Evolutionary conservation across 306 rosid genomes (phyloP), one percentile per base, ranked within the genome.

Genomic region (Abrus precatorius): DNA sequence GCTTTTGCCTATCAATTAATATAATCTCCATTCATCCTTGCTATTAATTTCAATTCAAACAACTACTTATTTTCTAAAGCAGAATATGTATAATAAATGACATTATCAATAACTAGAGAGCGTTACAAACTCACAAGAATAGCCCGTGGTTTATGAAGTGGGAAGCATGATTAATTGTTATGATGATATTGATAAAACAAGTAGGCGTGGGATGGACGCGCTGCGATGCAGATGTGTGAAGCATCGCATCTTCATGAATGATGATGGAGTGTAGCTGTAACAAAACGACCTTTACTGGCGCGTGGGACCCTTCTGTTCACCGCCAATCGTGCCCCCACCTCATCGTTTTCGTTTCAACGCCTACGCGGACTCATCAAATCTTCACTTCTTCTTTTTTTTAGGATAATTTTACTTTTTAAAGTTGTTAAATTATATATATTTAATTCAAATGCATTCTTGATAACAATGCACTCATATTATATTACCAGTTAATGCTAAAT

Each of bases 291-390:
- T 40, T 73, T 10, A 28, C 6, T 10, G 4, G 63, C 61, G 61
- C 50, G 80, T 76, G 72, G 72, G 72, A 20, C 72, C 80, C 38
- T 45, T n/a, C n/a, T 64, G 8, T 4, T n/a, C 73, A 20, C 72
- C 80, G 64, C 40, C 80, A 75, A 74, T 56, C 68, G 53, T 67
- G 72, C 54, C 20, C n/a, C 38, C 30, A 38, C 70, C 50, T 29
- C 33, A 1, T 13, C 33, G 0, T 43, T 66, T 43, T 29, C 0
- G 32, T 1, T 43, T 28, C 73, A 67, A 27, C 5, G 14, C 38
- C 4, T 33, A 62, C 28, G 44, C 28, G 28, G 45, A 62, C 5
- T 62, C 40, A 36, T 36, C 3, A 36, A 36, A 36, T 36, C 40
- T 2, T 36, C 4, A 36, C 40, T 36, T 4, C 4, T 36, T 36